A percentile compares a stretch with the other conserved stretches of the same genome.
Conservation (phyloP, 768 basidiomycete genomes). For the Suillus brevipes region DNA sequence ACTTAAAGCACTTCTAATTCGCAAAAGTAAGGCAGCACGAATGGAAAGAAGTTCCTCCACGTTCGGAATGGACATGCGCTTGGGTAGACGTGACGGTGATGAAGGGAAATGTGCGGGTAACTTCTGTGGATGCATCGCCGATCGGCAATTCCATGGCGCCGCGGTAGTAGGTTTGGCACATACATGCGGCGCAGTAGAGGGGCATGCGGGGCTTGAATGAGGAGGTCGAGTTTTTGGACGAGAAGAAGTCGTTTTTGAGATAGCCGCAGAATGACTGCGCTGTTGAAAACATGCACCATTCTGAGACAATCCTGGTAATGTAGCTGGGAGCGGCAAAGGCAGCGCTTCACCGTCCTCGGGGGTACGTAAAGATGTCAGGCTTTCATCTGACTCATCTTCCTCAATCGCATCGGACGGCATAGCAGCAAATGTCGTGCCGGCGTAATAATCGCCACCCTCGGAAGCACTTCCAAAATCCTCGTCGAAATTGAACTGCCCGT, state of each 20-base stretch:
- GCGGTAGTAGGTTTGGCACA: neutral
- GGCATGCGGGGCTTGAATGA: conserved; percentile 6
- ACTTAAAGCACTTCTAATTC: conserved; percentile 42
- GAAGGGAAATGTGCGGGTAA: neutral
- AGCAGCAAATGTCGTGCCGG: conserved; percentile 20
- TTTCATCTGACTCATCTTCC: conserved; percentile 31
- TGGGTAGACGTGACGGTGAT: conserved; percentile 13
- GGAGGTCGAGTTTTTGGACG: conserved; percentile 27
- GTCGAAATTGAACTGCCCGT: conserved; percentile 11
- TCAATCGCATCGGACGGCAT: conserved; percentile 28
- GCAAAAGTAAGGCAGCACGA: conserved; percentile 30
- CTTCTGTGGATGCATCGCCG: conserved; percentile 1
- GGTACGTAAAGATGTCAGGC: conserved; percentile 25
- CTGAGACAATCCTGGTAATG: neutral
- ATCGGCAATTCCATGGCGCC: neutral
- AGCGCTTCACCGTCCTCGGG: conserved; percentile 27
- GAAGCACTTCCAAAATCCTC: conserved; percentile 13
- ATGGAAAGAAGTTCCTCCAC: conserved; percentile 18
- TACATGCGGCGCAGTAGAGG: neutral
- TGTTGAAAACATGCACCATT: neutral
- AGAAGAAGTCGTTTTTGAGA: conserved; percentile 26
- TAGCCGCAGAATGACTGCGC: conserved; percentile 7
- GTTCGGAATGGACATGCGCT: neutral
- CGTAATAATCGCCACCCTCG: conserved; percentile 10
- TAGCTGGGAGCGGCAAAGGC: conserved; percentile 9